Conservation (phyloP, 2,329 filamentous ascomycete genomes). For the Colletotrichum sp. region DNA sequence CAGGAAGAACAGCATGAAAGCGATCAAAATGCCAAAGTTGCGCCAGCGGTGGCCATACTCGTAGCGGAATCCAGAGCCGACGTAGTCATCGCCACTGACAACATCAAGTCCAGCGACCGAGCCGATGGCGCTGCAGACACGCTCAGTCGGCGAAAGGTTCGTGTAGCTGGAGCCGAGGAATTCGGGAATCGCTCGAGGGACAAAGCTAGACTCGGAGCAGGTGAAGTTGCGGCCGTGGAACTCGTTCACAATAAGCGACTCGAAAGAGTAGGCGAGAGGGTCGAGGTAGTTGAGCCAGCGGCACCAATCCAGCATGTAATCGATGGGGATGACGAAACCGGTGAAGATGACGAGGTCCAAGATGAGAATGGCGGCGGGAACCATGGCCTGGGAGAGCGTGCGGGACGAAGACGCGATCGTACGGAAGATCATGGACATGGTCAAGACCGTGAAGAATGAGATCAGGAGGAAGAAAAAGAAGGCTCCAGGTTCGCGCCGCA, state of each 20-base stretch:
- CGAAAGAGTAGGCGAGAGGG: slow-evolving; percentile 81
- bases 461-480: slow-evolving; percentile 90
- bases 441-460: slow-evolving; percentile 73
- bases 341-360: slow-evolving; percentile 73
- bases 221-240: slow-evolving; percentile 69
- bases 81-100: slow-evolving; percentile 65
- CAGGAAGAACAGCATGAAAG: slow-evolving; percentile 67
- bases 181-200: slow-evolving; percentile 39
- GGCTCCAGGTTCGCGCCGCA: slow-evolving; percentile 73
- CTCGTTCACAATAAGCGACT: slow-evolving; percentile 83
- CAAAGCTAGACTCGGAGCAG: slow-evolving; percentile 44
- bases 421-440: slow-evolving; percentile 88
- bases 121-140: slow-evolving; percentile 66
- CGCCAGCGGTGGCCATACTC: slow-evolving; percentile 67
- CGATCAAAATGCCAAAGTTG: slow-evolving; percentile 74
- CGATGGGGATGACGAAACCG: slow-evolving; percentile 69
- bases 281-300: slow-evolving; percentile 85
- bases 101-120: slow-evolving; percentile 53
- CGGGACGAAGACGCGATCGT: slow-evolving; percentile 79
- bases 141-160: slow-evolving; percentile 38
- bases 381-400: slow-evolving; percentile 69
- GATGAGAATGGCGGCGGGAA: slow-evolving; percentile 65
- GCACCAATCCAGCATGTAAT: slow-evolving; percentile 81
- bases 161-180: slow-evolving; percentile 34
- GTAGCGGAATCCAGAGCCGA: slow-evolving; percentile 62